phyloP scores from a whole-genome alignment of 495 filamentous ascomycete species.

The Penicillium canescens region DNA sequence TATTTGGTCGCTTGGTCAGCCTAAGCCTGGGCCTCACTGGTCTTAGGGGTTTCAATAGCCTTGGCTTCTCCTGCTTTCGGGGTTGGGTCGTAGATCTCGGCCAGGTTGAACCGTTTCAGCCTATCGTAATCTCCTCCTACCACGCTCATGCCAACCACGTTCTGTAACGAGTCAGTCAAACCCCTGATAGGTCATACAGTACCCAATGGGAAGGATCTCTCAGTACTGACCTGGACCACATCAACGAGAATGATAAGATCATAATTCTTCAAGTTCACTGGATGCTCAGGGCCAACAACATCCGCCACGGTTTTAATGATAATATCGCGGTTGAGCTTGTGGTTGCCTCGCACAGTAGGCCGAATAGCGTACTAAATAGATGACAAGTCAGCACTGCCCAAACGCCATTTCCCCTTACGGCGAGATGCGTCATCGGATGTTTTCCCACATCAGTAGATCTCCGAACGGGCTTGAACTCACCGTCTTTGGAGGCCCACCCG shows the following conservation, averaged over 20 bases:
- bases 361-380: constrained; percentile 83
- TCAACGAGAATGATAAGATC: constrained; percentile 87
- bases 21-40: constrained; percentile 5
- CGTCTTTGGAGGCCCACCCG: constrained; percentile 46
- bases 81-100: constrained; percentile 60
- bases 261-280: constrained; percentile 77
- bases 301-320: constrained; percentile 81
- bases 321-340: constrained; percentile 65
- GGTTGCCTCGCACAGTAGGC: constrained; percentile 77
- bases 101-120: constrained; percentile 71
- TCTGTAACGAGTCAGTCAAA: constrained; percentile 46
- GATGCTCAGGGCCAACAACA: constrained; percentile 66
- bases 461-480: constrained; percentile 31
- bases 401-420: constrained; percentile 1
- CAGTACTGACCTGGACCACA: constrained; percentile 73
- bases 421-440: constrained; percentile 1
- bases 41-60: neutral
- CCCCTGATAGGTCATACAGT: neutral
- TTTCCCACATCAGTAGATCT: constrained; percentile 4
- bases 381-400: constrained; percentile 9
- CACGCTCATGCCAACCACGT: constrained; percentile 77
- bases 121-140: constrained; percentile 67
- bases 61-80: constrained; percentile 19
- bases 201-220: too few relatives aligned
- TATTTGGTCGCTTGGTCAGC: too few relatives aligned